phyloP scores from a whole-genome alignment of 116 monocot genomes.

The Phalaenopsis hybrid region DNA sequence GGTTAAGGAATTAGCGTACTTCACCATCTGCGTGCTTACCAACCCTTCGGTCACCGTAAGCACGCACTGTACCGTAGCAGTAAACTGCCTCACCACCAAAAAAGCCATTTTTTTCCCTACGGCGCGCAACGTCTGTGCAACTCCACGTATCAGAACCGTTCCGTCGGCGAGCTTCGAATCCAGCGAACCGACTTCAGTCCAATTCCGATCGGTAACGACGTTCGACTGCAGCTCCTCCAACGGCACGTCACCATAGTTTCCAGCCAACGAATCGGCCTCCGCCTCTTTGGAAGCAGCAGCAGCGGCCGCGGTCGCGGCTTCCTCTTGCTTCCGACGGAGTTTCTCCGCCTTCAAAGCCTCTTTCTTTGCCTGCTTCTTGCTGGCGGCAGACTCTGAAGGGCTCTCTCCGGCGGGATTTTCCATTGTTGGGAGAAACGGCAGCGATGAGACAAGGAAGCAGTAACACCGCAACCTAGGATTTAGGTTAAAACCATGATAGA shows the following conservation, averaged over 20 bases:
- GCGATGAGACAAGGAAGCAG: too few species aligned
- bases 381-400: neutral
- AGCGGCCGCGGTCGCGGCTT: conserved; percentile 10
- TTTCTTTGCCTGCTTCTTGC: conserved; percentile 58
- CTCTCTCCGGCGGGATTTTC: neutral
- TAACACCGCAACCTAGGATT: too few species aligned
- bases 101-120: conserved; percentile 95
- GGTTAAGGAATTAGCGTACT: conserved; percentile 55
- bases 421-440: too few species aligned
- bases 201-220: conserved; percentile 38
- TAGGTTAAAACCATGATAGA: too few species aligned
- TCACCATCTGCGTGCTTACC: conserved; percentile 83
- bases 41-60: conserved; percentile 37
- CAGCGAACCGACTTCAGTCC: conserved; percentile 50
- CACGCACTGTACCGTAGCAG: conserved; percentile 77
- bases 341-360: conserved; percentile 58
- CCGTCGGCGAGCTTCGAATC: conserved; percentile 27
- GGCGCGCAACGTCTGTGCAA: conserved; percentile 55
- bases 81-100: conserved; percentile 60
- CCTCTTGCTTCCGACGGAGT: conserved; percentile 37
- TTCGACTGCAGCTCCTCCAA: conserved; percentile 67
- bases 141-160: conserved; percentile 60
- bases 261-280: conserved; percentile 42
- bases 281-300: conserved; percentile 15
- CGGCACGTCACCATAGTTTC: conserved; percentile 72